Evolutionary conservation across 305 asterid genomes (phyloP), one percentile per base, ranked within the genome.

Genomic region (Caryopteris hybrid): DNA sequence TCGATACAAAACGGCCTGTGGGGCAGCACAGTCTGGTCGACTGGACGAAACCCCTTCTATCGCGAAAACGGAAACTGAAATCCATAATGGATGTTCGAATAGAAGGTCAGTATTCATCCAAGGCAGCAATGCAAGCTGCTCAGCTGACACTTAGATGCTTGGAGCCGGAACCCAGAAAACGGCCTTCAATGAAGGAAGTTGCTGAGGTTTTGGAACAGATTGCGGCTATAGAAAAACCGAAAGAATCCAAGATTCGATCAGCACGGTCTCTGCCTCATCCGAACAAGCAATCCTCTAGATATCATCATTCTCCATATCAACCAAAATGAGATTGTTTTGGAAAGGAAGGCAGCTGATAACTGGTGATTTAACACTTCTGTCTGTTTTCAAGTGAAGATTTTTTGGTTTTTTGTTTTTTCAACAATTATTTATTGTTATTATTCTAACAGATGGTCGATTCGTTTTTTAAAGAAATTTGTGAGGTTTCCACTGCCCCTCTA

Each of bases 141-240:
- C 81, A 80, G 64, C 90, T 88, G 21, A 61, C 81, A 6, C 79
- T 80, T n/a, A 71, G 54, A 46, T 88, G 95, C 81, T 66, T 88
- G 54, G 86, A 86, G 58, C 41, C 12, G 0, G 89, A 82, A 12
- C 90, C 81, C 8, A 77, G 66, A 74, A 82, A 77, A 21, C 77
- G 90, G 20, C 95, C 92, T 38, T 74, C 87, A 0, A 88, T 86
- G 92, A 74, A 74, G 47, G 87, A 86, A 75, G 90, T 88, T 3
- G 74, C 78, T 7, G 84, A 82, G 7, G 53, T 43, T 23, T 77
- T 88, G 81, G 85, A 81, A 58, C 78, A 79, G 34, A 81, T 85
- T 64, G 86, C 83, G 25, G 84, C 84, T 8, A 48, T 73, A 66
- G 80, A 71, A 43, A 81, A 74, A 72, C 80, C 81, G 0, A 67